Evolutionary conservation across 176 grass and related monocot species (phyloP).

Genomic region (Leersia perrieri): DNA sequence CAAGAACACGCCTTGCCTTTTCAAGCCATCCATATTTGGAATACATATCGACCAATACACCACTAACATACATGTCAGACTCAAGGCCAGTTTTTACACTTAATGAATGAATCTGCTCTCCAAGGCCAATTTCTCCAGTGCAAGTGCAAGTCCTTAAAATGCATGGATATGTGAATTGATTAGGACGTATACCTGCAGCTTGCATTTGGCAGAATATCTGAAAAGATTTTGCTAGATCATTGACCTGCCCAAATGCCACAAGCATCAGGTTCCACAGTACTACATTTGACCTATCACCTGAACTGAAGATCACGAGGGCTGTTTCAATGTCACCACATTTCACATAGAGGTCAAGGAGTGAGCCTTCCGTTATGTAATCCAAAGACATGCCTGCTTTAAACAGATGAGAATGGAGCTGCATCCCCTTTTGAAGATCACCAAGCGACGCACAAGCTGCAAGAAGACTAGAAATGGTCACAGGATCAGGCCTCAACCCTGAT

Average conservation of each 20-base stretch:
- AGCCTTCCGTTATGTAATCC: slow-evolving; percentile 70
- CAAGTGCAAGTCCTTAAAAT: slow-evolving; percentile 68
- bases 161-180: slow-evolving; percentile 77
- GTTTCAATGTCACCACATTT: slow-evolving; percentile 51
- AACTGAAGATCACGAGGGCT: slow-evolving; percentile 49
- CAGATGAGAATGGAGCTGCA: slow-evolving; percentile 51
- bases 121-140: slow-evolving; percentile 45
- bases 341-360: slow-evolving; percentile 68
- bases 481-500: slow-evolving; percentile 47
- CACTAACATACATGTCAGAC: slow-evolving; percentile 63
- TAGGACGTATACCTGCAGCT: slow-evolving; percentile 42
- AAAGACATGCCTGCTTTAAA: slow-evolving; percentile 56
- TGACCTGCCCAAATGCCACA: slow-evolving; percentile 58
- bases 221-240: slow-evolving; percentile 56
- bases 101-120: slow-evolving; percentile 64
- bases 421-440: slow-evolving; percentile 53
- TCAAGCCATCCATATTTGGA: slow-evolving; percentile 48
- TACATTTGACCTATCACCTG: slow-evolving; percentile 49
- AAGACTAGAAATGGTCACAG: slow-evolving; percentile 54
- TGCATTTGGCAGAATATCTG: slow-evolving; percentile 63
- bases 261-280: slow-evolving; percentile 80
- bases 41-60: slow-evolving; percentile 80
- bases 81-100: slow-evolving; percentile 48
- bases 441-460: slow-evolving; percentile 48
- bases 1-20: slow-evolving; percentile 51